Evolutionary conservation across 352 stramenopile genomes (phyloP).

Genomic region (Globisporangium cylindrosporum): DNA sequence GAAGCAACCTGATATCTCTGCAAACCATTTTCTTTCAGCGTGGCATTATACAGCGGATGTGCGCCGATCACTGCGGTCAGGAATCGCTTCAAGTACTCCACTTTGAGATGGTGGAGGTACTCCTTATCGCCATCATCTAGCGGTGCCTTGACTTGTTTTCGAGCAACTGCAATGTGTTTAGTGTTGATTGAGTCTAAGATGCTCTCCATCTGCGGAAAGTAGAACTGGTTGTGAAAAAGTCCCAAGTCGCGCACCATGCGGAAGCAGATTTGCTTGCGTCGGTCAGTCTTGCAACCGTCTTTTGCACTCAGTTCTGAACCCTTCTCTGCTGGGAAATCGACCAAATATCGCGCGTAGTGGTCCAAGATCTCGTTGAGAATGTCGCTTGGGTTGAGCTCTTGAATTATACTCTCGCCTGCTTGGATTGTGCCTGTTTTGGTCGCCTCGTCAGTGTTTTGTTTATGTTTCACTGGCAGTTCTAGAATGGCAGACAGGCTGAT

Average conservation of each 20-base stretch:
- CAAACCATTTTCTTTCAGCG: not conserved
- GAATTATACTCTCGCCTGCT: not conserved
- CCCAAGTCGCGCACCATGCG: conserved; percentile 46
- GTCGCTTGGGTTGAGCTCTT: not conserved
- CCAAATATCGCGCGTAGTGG: conserved; percentile 6
- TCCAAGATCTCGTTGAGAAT: conserved; percentile 1
- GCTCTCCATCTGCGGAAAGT: conserved; percentile 39
- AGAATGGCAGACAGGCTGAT: conserved; percentile 18
- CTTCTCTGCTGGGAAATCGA: conserved; percentile 2
- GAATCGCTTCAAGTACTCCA: conserved; percentile 11
- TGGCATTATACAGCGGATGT: conserved; percentile 14
- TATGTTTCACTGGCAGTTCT: not conserved
- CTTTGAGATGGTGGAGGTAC: conserved; percentile 7
- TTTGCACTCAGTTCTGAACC: not conserved
- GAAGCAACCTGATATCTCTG: not conserved
- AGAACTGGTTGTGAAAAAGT: conserved; percentile 55
- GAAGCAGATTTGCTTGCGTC: conserved; percentile 26
- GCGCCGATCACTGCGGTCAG: conserved; percentile 3
- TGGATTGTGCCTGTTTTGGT: not conserved
- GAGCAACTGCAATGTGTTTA: conserved; percentile 13
- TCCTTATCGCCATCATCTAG: not conserved
- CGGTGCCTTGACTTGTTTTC: conserved; percentile 9
- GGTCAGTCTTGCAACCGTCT: conserved; percentile 1
- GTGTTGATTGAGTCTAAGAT: conserved; percentile 21
- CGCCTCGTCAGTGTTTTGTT: not conserved